phyloP scores from a whole-genome alignment of 768 basidiomycete species.

The Xerocomellus chrysenteron region DNA sequence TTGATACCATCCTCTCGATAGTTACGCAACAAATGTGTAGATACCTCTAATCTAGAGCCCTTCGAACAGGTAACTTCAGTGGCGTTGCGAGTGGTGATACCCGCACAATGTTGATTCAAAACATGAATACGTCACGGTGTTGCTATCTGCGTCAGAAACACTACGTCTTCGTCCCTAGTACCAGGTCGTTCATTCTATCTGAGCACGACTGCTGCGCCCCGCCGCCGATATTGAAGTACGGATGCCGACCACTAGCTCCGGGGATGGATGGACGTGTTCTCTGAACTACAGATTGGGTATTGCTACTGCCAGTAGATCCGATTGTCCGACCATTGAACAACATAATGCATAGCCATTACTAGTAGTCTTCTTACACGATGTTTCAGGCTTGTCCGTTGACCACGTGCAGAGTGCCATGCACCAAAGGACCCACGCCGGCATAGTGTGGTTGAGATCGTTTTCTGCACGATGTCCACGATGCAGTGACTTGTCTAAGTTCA shows the following conservation, averaged over 20 bases:
- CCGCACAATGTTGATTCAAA: too few relatives aligned
- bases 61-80: neutral
- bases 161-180: neutral
- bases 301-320: too few relatives aligned
- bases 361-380: neutral
- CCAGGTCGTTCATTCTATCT: neutral
- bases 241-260: neutral
- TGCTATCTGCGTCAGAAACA: neutral
- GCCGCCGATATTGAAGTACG: neutral
- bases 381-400: neutral
- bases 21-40: neutral
- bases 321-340: neutral
- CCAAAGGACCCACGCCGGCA: neutral
- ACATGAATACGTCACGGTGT: neutral
- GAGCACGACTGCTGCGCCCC: neutral
- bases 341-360: neutral
- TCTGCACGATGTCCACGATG: conserved; percentile 8
- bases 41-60: neutral
- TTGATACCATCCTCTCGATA: neutral
- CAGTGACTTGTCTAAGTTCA: neutral
- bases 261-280: too few relatives aligned
- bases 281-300: too few relatives aligned
- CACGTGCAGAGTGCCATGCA: neutral
- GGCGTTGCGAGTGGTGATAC: neutral
- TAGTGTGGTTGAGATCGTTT: neutral